Evolutionary conservation across 495 filamentous ascomycete species (phyloP), one percentile per base, ranked within the genome.

Genomic region (Penicillium bovifimosum): DNA sequence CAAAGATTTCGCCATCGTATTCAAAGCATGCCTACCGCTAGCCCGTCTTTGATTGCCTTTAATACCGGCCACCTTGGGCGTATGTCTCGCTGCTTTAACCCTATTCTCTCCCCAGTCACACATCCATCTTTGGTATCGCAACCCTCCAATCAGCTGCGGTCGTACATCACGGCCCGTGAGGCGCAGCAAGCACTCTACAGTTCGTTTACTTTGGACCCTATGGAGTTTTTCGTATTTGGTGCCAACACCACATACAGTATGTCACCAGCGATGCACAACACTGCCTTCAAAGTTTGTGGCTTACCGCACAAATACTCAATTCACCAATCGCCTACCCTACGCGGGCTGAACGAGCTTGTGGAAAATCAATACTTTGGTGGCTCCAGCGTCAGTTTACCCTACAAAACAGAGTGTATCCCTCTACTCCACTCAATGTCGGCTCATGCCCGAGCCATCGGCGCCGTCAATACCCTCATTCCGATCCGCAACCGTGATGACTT

Each of bases 361-460:
- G 73, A 80, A 35, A 78, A 84, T 52, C 78, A 80, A 13, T 67
- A 81, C 32, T 91, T 90, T 62, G 87, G 87, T 8, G 88, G 87
- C 10, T 83, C 83, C n/a, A 82, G 80, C 56, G 78, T 92, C 48
- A 80, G 82, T 9, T 75, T 86, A 10, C 86, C 87, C 3, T 90
- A 86, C 71, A 90, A 90, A 55, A 82, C 86, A 2, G 82, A 84
- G 63, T 80, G 87, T 31, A 83, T 90, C 53, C 74, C 79, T 5
- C 77, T 84, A 5, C 74, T 88, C 9, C 80, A 87, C 59, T 79
- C 83, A 35, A 80, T 86, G 62, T 88, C 84, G 41, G 77, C 80
- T 43, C 87, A 92, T 54, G 88, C 87, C 7, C 80, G 79, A 14
- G 86, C 84, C 13, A 90, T 92, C 54, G 87, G 88, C 2, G 85